Conservation (phyloP, 129 eudicot species). For the Lactuca sativa region DNA sequence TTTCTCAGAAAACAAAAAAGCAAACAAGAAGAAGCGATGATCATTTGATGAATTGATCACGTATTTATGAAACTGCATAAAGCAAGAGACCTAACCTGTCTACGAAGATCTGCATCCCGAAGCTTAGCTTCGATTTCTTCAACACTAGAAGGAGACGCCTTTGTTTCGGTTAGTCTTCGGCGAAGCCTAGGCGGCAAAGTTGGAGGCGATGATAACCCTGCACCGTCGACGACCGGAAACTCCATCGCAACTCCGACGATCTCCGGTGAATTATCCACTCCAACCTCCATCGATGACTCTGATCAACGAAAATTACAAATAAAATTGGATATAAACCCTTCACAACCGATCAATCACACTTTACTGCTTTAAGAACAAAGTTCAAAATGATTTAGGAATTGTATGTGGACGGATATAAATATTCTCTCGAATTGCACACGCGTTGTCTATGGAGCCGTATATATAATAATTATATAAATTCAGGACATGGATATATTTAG, state of each 20-base stretch:
- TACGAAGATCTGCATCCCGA: conserved; percentile 81
- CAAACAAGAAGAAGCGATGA: conserved; percentile 10
- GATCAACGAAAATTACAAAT: conserved; percentile 17
- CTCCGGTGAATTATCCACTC: conserved; percentile 69
- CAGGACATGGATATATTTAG: conserved; percentile 9
- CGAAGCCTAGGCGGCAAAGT: conserved; percentile 73
- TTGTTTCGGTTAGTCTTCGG: conserved; percentile 67
- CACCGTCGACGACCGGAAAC: conserved; percentile 74
- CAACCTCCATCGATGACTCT: conserved; percentile 46
- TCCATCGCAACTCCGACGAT: conserved; percentile 61
- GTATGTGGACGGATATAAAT: conserved; percentile 22
- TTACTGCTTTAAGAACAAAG: conserved; percentile 21
- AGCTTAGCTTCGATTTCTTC: conserved; percentile 92
- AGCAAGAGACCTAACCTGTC: conserved; percentile 57
- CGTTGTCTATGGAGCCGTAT: conserved; percentile 29
- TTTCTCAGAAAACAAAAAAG: background rate
- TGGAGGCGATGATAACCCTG: conserved; percentile 61
- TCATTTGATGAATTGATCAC: conserved; percentile 4
- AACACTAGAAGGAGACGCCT: conserved; percentile 55
- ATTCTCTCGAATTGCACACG: conserved; percentile 33
- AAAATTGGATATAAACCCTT: conserved; percentile 18
- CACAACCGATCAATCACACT: conserved; percentile 27
- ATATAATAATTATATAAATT: background rate
- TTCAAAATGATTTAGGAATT: conserved; percentile 24
- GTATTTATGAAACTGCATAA: background rate